Evolutionary conservation across 2,329 filamentous ascomycete genomes (phyloP), one percentile per base, ranked within the genome.

Genomic region (Aureobasidium lini): DNA sequence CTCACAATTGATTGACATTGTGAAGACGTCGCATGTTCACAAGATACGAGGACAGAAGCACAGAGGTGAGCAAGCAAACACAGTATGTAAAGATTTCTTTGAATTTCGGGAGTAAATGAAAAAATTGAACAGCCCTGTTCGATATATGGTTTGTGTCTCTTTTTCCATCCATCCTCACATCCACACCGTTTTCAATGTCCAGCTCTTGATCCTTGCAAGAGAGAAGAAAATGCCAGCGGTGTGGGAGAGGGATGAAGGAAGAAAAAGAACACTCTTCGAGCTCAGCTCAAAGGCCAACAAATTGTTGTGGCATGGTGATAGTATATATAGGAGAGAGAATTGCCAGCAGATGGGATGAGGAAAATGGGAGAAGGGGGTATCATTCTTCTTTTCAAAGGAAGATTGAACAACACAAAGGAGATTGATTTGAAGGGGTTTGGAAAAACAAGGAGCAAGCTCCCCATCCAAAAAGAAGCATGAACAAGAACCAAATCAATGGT

Each of bases 211-310:
- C 52, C 52, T 10, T 34, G 52, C 52, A 57, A 46, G 52, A 57
- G 52, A 57, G 39, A 28, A 37, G 16, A 37, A 44, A 42, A 46
- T 37, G 28, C 52, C 39, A 42, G 50, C 37, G 50, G 39, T n/a
- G 23, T 11, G 39, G 10, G 39, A 28, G 32, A 37, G 40, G n/a
- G 10, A n/a, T 23, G 28, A 13, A 28, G 28, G 10, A 34, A 43
- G 39, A 34, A 29, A 29, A 54, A 15, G 9, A 36, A 52, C 34
- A 40, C 31, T 15, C 39, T 44, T 46, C 18, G 40, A 57, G 52
- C 52, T 46, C 52, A 57, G 52, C 52, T 46, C 52, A 46, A 57
- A 57, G 52, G 52, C 40, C 52, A 57, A 57, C 52, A 37, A 31
- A 57, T 36, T 18, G 3, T 29, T 23, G 42, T 36, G 29, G 29